These are phyloP conservation scores for Fusarium oxysporum DNA, from an alignment of 2,329 filamentous ascomycete genomes.

Conservation along the genomic window DNA sequence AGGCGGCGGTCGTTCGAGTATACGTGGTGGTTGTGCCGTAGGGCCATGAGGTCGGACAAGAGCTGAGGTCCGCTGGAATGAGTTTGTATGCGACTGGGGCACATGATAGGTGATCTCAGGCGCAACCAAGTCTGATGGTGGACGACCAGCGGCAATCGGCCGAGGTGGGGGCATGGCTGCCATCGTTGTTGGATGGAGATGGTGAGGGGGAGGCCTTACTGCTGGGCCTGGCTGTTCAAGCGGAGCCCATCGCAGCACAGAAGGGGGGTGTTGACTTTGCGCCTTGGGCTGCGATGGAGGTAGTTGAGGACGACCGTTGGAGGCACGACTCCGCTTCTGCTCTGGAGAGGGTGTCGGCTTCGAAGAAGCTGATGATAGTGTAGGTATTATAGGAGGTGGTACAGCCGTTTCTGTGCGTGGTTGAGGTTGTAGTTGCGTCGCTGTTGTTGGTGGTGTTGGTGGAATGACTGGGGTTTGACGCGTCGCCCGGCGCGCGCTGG, in stretches of 20 bases:
- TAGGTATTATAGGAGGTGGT: constrained; percentile 32
- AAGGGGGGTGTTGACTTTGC: constrained; percentile 28
- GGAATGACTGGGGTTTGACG: constrained; percentile 53
- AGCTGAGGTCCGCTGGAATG: constrained; percentile 44
- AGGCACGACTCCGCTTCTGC: constrained; percentile 40
- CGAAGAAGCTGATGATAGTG: constrained; percentile 10
- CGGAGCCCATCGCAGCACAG: constrained; percentile 43
- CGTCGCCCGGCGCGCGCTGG: constrained; percentile 53
- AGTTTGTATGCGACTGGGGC: constrained; percentile 48
- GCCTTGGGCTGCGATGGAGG: constrained; percentile 12
- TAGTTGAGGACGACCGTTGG: constrained; percentile 12
- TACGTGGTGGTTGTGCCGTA: constrained; percentile 48
- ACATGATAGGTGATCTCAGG: constrained; percentile 57
- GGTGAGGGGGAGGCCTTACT: constrained; percentile 8
- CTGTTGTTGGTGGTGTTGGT: constrained; percentile 45
- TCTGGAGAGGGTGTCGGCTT: constrained; percentile 16
- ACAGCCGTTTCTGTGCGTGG: constrained; percentile 35
- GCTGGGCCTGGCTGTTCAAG: constrained; percentile 39
- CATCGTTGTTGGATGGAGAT: constrained; percentile 32
- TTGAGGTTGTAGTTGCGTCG: constrained; percentile 26
- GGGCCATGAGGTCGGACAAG: constrained; percentile 52
- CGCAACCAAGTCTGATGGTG: constrained; percentile 52
- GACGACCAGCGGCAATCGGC: constrained; percentile 31
- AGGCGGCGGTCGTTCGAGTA: constrained; percentile 44
- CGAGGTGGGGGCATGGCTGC: constrained; percentile 35